Evolutionary conservation across 2,329 filamentous ascomycete genomes (phyloP), one percentile per base, ranked within the genome.

Genomic region (Cladophialophora chaetospira): DNA sequence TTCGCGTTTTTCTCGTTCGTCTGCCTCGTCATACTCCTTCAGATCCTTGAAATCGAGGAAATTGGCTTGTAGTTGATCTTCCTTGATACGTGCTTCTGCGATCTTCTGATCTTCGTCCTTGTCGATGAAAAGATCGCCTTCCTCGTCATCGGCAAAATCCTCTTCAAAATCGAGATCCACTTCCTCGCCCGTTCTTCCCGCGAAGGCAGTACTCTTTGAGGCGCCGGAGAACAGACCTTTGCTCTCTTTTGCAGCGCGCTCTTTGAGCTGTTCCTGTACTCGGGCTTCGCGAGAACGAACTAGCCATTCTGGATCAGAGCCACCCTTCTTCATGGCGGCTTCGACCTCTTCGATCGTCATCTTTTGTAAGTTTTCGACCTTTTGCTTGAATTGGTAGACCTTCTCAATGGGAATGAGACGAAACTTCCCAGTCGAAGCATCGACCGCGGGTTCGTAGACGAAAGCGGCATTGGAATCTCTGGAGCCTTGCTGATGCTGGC

Each of bases 351-450:
- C 92, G 9, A 92, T 85, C 0, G 85, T 87, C 71, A 92, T 83
- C 0, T 85, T 82, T 69, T 88, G 86, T 69, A 94, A 93, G 9
- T 87, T 83, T 53, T 90, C 88, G 15, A 88, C 87, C 70, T 93
- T 93, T 40, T 87, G 81, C 3, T 83, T 86, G 70, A 96, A 95
- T 54, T 85, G 88, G 75, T 99, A 99, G 87, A 89, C 97, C 69
- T 97, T 96, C 73, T 99, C 93, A 15, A 97, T 75, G 0, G 95
- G 95, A 2, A 96, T 81, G 85, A 97, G 89, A 23, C 64, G 61
- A 38, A 64, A 64, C 36, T 55, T 60, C 29, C 87, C 86, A 70
- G 96, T 94, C 46, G 81, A 84, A 1, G 80, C 79, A 8, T 84
- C 81, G 33, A 85, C 82, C 5, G 57, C 33, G 19, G 58, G 47